phyloP scores from a whole-genome alignment of 129 eudicot genomes.

The Saposhnikovia divaricata region DNA sequence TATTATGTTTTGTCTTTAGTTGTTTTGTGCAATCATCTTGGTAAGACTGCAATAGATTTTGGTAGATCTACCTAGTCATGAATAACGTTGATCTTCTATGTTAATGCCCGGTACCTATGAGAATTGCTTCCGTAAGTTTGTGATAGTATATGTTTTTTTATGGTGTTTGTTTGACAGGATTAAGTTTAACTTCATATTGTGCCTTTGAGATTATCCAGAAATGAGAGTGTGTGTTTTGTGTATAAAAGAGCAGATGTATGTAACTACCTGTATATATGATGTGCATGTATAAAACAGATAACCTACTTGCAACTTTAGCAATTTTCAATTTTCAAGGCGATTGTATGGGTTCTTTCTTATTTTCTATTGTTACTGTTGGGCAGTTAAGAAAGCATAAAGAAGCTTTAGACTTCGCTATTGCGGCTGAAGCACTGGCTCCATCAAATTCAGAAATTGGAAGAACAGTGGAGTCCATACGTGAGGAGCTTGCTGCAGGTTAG shows the following conservation, averaged over 20 bases:
- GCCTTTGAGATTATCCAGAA: background rate
- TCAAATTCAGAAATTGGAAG: conserved; percentile 61
- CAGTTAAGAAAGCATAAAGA: conserved; percentile 83
- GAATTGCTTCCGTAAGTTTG: background rate
- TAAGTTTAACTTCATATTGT: background rate
- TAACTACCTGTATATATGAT: background rate
- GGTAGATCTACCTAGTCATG: background rate
- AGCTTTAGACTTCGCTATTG: conserved; percentile 72
- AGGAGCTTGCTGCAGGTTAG: conserved; percentile 69
- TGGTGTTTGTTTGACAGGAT: background rate
- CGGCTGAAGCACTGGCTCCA: conserved; percentile 64
- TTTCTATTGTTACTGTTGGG: background rate
- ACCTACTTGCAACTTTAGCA: background rate
- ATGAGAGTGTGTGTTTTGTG: background rate
- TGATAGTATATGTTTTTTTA: background rate
- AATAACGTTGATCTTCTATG: background rate
- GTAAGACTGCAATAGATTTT: background rate
- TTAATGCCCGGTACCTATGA: background rate
- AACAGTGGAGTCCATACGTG: conserved; percentile 48
- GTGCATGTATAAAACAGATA: background rate
- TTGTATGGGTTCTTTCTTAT: too few species aligned
- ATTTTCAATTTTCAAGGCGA: background rate
- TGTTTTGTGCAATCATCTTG: background rate
- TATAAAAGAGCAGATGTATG: background rate
- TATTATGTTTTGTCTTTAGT: background rate